Evolutionary conservation across 2,329 filamentous ascomycete genomes (phyloP).

Genomic region (Alternaria tenuissima): DNA sequence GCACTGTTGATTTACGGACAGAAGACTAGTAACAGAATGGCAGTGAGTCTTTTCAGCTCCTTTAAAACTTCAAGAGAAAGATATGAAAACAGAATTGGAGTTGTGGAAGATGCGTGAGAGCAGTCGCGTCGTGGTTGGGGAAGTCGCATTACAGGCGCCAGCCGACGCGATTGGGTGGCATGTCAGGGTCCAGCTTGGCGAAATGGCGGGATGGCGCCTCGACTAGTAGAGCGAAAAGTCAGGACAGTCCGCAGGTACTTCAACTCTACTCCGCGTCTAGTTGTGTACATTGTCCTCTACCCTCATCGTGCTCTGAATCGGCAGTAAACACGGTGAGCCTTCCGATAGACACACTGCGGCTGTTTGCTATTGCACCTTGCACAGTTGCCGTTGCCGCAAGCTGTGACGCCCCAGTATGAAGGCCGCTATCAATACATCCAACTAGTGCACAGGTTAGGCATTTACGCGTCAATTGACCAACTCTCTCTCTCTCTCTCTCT

Average conservation of each 20-base stretch:
- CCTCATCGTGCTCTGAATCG: background rate
- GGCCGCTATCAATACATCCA: background rate
- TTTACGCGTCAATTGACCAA: background rate
- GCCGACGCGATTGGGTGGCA: constrained; percentile 28
- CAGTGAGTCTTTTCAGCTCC: constrained; percentile 11
- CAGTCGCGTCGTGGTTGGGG: constrained; percentile 34
- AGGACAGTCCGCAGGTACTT: background rate
- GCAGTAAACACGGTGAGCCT: background rate
- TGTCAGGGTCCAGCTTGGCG: constrained; percentile 26
- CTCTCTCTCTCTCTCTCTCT: background rate
- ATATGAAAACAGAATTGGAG: background rate
- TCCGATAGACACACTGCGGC: background rate
- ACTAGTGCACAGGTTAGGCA: background rate
- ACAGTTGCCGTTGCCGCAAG: background rate
- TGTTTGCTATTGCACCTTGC: background rate
- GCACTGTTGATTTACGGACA: constrained; percentile 3
- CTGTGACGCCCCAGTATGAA: background rate
- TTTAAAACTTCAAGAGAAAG: background rate
- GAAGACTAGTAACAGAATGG: constrained; percentile 2
- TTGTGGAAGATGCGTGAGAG: constrained; percentile 21
- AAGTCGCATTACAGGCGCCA: constrained; percentile 23
- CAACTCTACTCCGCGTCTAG: background rate
- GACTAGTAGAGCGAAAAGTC: constrained; percentile 1
- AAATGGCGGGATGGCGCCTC: constrained; percentile 9
- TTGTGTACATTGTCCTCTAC: background rate